Evolutionary conservation across 176 grass and related monocot genomes (phyloP), one percentile per base, ranked within the genome.

Genomic region (Aegilops longissima): DNA sequence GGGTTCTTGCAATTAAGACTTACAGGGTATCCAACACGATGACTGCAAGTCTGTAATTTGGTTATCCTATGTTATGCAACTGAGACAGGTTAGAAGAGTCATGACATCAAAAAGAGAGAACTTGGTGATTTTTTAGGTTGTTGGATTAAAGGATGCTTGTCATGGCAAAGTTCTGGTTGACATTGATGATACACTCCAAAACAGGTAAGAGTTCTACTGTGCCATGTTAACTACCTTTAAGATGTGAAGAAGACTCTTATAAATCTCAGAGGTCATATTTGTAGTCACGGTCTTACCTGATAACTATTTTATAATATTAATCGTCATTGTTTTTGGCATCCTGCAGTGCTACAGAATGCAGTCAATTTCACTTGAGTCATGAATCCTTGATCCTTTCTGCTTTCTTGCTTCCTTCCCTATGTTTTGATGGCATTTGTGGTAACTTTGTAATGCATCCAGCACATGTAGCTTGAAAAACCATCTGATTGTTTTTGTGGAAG

Each of bases 131-230:
- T 77, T 45, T 77, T 21, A 77, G 12, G 8, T 47, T 51, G 5
- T 47, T 51, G 29, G 72, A 77, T 66, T 45, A 67, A 85, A 77
- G 12, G 61, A 77, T 85, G 30, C 72, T 72, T 73, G 49, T 45
- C 36, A 62, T 42, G 82, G 24, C 3, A 64, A 76, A 76, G 39
- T 84, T 84, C 38, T 76, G 39, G 71, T 76, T 5, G 39, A 65
- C 68, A 64, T 31, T 84, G 16, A 30, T 20, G 54, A 71, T 59
- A 20, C 52, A 71, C 72, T 44, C 77, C 11, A 70, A 73, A 82
- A 81, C 13, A 72, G 84, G 84, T 86, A 83, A 82, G 4, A 70
- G 68, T 86, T 82, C 38, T 71, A 18, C 30, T 65, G 16, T 17
- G 16, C 11, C 30, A 61, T 69, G n/a, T 30, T 78, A 45, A 77